Base-by-base conservation (phyloP, 176 grass and related monocot genomes). In the Zizania latifolia region DNA sequence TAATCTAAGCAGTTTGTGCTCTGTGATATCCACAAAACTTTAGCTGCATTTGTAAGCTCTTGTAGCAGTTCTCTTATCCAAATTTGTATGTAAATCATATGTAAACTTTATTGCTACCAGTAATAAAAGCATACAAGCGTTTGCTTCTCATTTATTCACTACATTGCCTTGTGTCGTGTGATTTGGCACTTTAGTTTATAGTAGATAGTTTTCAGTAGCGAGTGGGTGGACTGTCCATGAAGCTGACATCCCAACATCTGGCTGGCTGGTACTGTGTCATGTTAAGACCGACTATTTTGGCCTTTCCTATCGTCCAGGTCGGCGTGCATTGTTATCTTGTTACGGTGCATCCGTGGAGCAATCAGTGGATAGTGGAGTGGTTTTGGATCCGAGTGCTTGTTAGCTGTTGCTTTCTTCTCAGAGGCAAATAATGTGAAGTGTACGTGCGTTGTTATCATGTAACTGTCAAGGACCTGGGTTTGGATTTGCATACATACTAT, bases 171-270 rank as follows among this genome's bases (percentile, higher is more conserved):
- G n/a, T 24, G 55, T n/a, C 36, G 59, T 23, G 55, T 31, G 15
- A 24, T 74, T 58, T 15, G 15, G 40, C 41, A n/a, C 41, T 44
- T 44, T 15, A 61, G 26, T 40, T 29, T 15, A 75, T n/a, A 65
- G 33, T 22, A 0, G 7, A 53, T 22, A 53, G 66, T 69, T 69
- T 46, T 46, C 40, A 60, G 55, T 12, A 30, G 55, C 3, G 5
- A 78, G 50, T 32, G 17, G 76, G 35, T 79, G 76, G 37, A 75
- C 26, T 44, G 17, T 61, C 54, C 9, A 61, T 26, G 72, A 75
- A 44, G 72, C 72, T 61, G 72, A 75, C 72, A 75, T 45, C 37
- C 30, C 59, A 75, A 75, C 72, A 30, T 61, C 48, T 53, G 48
- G 48, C 72, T 60, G 54, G 55, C 54, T 31, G 9, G 45, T 29